phyloP scores from a whole-genome alignment of 106 monocot genomes.

The Dendrobium catenatum region DNA sequence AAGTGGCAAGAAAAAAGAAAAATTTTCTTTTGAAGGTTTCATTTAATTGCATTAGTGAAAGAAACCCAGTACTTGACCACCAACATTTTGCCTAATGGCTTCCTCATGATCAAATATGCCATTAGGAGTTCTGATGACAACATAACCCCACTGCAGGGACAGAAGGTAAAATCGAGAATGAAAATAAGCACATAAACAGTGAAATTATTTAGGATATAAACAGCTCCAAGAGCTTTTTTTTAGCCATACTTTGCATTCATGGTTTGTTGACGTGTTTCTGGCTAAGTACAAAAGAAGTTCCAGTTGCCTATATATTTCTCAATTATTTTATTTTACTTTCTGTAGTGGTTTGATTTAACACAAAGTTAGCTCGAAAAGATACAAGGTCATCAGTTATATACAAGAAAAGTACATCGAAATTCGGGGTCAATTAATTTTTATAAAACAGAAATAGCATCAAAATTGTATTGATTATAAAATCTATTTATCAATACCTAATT shows the following conservation, averaged over 20 bases:
- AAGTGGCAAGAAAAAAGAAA: too few species aligned
- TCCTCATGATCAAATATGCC: slow-evolving; percentile 94
- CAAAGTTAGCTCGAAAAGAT: neutral
- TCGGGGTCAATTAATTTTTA: too few species aligned
- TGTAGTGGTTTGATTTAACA: neutral
- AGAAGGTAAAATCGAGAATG: neutral
- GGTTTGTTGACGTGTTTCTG: too few species aligned
- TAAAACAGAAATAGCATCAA: too few species aligned
- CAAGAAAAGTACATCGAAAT: too few species aligned
- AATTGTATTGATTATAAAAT: too few species aligned
- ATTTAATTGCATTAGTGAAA: slow-evolving; percentile 45
- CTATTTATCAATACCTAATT: too few species aligned
- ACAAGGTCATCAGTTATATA: neutral
- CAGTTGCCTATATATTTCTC: too few species aligned
- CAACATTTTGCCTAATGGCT: slow-evolving; percentile 86
- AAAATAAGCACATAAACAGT: neutral
- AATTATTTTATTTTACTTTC: neutral
- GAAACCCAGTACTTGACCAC: slow-evolving; percentile 93
- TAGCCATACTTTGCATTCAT: neutral
- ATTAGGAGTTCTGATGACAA: slow-evolving; percentile 87
- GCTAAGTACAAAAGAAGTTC: neutral
- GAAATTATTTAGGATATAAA: neutral
- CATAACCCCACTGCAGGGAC: slow-evolving; percentile 85
- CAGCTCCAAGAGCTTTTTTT: neutral
- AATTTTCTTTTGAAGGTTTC: neutral